These are phyloP conservation scores for Cucumis hystrix DNA, from an alignment of 306 rosid species.

Conservation along the genomic window DNA sequence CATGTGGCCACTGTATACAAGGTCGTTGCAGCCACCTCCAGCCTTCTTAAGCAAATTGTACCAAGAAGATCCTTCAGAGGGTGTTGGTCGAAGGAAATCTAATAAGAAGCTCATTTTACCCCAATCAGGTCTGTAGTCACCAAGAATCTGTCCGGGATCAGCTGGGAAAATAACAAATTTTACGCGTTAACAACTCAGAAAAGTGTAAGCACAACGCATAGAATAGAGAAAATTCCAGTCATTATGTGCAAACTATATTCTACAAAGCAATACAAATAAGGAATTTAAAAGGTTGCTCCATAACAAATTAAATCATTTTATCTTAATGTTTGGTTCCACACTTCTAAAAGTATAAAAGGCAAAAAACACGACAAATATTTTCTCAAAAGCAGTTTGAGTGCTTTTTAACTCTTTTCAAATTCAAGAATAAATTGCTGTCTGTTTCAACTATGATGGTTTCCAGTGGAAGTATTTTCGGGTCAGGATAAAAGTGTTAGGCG, in stretches of 20 bases:
- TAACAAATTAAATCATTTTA: neutral
- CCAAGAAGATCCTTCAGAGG: slow-evolving; percentile 69
- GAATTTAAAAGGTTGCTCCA: neutral
- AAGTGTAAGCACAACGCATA: neutral
- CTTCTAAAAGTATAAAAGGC: neutral
- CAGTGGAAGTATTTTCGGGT: neutral
- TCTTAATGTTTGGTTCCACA: neutral
- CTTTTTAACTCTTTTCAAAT: neutral
- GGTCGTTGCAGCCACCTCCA: slow-evolving; percentile 98
- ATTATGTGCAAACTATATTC: neutral
- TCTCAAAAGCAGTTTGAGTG: neutral
- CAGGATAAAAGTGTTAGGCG: neutral
- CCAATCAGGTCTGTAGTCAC: slow-evolving; percentile 62
- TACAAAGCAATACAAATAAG: neutral
- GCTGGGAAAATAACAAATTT: slow-evolving; percentile 30
- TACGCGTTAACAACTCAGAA: neutral
- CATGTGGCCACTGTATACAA: slow-evolving; percentile 90
- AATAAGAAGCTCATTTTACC: slow-evolving; percentile 69
- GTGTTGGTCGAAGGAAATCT: slow-evolving; percentile 67
- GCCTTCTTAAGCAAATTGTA: slow-evolving; percentile 66
- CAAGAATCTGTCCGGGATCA: slow-evolving; percentile 34
- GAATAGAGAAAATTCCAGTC: neutral
- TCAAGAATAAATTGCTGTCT: neutral
- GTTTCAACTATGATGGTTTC: neutral
- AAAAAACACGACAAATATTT: neutral